Conservation (phyloP, 2,329 filamentous ascomycete genomes). For the Metarhizium robertsii region DNA sequence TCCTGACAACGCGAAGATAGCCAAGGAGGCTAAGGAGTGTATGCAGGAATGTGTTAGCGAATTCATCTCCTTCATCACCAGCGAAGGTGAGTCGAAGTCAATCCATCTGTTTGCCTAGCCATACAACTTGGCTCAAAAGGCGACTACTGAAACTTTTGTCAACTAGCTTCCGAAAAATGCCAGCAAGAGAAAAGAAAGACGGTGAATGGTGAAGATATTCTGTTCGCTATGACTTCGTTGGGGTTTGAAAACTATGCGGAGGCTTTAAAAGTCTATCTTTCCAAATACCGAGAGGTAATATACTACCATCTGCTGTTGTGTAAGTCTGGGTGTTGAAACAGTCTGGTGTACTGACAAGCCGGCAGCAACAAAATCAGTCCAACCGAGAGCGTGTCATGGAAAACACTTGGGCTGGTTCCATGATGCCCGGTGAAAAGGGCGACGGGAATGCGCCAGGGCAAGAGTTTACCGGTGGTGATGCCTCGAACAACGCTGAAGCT, state of each 20-base stretch:
- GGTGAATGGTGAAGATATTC: constrained; percentile 95
- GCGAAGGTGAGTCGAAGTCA: constrained; percentile 64
- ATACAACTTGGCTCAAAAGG: not conserved
- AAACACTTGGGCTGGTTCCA: constrained; percentile 21
- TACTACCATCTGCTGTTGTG: not conserved
- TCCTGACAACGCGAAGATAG: constrained; percentile 97
- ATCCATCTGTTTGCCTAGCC: constrained; percentile 10
- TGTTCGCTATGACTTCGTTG: constrained; percentile 97
- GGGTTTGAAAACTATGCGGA: constrained; percentile 99
- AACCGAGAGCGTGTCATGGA: constrained; percentile 30
- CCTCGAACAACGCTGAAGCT: constrained; percentile 29
- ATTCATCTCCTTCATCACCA: constrained; percentile 99
- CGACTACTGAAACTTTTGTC: not conserved
- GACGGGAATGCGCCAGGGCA: constrained; percentile 19
- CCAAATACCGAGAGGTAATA: constrained; percentile 93
- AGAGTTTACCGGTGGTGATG: constrained; percentile 36
- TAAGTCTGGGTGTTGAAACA: not conserved
- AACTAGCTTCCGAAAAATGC: constrained; percentile 89
- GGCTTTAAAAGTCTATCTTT: constrained; percentile 94
- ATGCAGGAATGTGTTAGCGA: constrained; percentile 99
- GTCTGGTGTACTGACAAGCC: constrained; percentile 5
- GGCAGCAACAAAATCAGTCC: constrained; percentile 31
- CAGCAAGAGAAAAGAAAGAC: constrained; percentile 99
- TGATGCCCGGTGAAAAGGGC: constrained; percentile 23
- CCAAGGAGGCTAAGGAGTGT: constrained; percentile 98